Evolutionary conservation across 352 stramenopile species (phyloP).

Genomic region (Albugo laibachii): DNA sequence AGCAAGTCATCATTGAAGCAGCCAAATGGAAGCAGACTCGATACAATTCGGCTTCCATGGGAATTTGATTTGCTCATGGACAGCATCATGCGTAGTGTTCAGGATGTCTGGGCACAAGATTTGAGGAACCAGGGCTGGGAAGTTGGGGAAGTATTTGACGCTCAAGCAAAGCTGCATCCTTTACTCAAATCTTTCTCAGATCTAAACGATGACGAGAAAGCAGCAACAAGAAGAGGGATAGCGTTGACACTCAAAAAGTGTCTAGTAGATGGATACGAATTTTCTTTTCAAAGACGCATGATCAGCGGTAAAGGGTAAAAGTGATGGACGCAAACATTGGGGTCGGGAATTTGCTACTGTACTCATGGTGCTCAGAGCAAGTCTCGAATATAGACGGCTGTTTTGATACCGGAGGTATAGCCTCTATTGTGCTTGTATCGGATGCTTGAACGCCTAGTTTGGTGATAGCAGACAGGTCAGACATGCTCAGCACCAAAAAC

Average conservation of each 20-base stretch:
- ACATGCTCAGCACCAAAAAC: neutral
- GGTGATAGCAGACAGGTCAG: neutral
- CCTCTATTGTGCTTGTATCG: slow-evolving; percentile 83
- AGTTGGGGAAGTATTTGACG: slow-evolving; percentile 18
- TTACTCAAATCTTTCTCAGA: slow-evolving; percentile 36
- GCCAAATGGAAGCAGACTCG: neutral
- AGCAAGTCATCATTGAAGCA: too few relatives aligned
- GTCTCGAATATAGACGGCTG: slow-evolving; percentile 69
- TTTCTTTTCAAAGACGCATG: slow-evolving; percentile 10
- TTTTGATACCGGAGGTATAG: slow-evolving; percentile 81
- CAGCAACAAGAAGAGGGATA: slow-evolving; percentile 21
- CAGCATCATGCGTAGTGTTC: slow-evolving; percentile 41
- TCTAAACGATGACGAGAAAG: slow-evolving; percentile 30
- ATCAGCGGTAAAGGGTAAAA: too few relatives aligned
- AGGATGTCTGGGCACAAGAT: slow-evolving; percentile 40
- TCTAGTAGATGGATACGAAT: slow-evolving; percentile 23
- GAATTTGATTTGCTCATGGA: slow-evolving; percentile 46
- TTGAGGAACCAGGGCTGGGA: slow-evolving; percentile 24
- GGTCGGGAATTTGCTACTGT: too few relatives aligned
- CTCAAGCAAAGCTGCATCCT: slow-evolving; percentile 20
- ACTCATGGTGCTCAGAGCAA: slow-evolving; percentile 17
- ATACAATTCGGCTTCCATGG: slow-evolving; percentile 26
- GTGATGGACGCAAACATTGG: too few relatives aligned
- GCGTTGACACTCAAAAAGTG: slow-evolving; percentile 30
- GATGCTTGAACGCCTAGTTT: slow-evolving; percentile 20